Evolutionary conservation across 345 rosid genomes (phyloP), one percentile per base, ranked within the genome.

Genomic region (Mangifera indica): DNA sequence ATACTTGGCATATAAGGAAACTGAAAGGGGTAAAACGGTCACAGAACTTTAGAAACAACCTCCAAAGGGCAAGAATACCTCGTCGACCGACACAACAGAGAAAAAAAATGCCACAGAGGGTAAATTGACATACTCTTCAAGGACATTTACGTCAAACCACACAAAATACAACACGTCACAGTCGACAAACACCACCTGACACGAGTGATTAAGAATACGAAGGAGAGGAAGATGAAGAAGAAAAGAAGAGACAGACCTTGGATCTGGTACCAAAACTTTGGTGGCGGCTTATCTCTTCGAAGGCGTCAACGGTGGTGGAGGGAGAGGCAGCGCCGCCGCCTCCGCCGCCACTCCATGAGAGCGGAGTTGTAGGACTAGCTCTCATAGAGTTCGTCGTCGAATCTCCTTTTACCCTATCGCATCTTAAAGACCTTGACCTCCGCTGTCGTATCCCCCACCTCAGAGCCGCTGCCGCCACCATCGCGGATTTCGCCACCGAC

Each of bases 301-400:
- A 81, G 20, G 90, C 85, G 62, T 85, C 95, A 58, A 76, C 81
- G 21, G 88, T 80, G 42, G 80, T 82, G 46, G 96, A 89, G 1
- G 91, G 93, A 25, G 93, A 89, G 5, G 77, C 82, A 34, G 72
- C 66, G 51, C 82, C 74, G 68, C 82, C 83, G 32, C 2, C 32
- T 1, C 32, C 32, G 73, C 91, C 84, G 11, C 89, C 85, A 80
- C 85, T 87, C 95, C 95, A 89, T 2, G 90, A 84, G 22, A 89
- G 87, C 2, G 95, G 90, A 22, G 95, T 89, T 42, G 86, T 86
- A 2, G 95, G 95, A 68, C 92, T 89, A 13, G 80, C 80, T 74
- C 94, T 74, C 74, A 22, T 75, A 44, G 26, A 63, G 66, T 66
- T 63, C 51, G 60, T 63, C 51, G 60, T 73, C 37, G 86, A 85